These are phyloP conservation scores for Radiomyces spectabilis DNA, from an alignment of 192 early-diverging fungal species.

Conservation along the genomic window DNA sequence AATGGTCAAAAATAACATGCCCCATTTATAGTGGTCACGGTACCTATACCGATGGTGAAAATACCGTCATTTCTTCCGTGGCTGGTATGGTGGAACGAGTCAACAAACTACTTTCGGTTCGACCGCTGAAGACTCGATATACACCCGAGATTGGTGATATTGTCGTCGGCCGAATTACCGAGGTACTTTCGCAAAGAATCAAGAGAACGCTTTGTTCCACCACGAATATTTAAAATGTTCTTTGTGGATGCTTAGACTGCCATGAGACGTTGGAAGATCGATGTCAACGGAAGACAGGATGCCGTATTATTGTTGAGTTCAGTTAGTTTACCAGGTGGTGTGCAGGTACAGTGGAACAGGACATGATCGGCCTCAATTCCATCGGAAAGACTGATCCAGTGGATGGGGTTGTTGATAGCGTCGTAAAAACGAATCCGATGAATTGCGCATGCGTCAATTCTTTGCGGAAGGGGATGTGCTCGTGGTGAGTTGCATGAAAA, in stretches of 20 bases:
- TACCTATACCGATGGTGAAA: constrained; percentile 66
- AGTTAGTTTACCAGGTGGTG: constrained; percentile 90
- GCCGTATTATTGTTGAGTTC: constrained; percentile 81
- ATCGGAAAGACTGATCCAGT: too few species aligned
- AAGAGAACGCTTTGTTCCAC: background rate
- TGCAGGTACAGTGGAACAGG: too few species aligned
- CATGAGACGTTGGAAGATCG: constrained; percentile 92
- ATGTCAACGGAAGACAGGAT: constrained; percentile 84
- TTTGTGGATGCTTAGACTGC: constrained; percentile 56
- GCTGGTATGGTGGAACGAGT: constrained; percentile 90
- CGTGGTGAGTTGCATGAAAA: constrained; percentile 44
- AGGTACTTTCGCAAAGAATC: constrained; percentile 36
- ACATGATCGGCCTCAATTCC: too few species aligned
- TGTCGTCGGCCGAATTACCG: constrained; percentile 90
- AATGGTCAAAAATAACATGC: background rate
- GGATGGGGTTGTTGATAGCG: too few species aligned
- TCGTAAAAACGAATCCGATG: constrained; percentile 92
- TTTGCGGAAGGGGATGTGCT: constrained; percentile 93
- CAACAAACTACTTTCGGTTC: constrained; percentile 92
- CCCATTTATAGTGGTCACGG: constrained; percentile 80
- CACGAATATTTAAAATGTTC: background rate
- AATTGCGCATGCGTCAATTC: constrained; percentile 93
- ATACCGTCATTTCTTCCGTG: constrained; percentile 71
- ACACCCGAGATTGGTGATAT: constrained; percentile 95
- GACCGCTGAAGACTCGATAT: constrained; percentile 82